Percentiles rank a stretch among this genome's conserved stretches.
Conservation (phyloP, 1,284 basidiomycete species). For the Rhodotorula sp. region DNA sequence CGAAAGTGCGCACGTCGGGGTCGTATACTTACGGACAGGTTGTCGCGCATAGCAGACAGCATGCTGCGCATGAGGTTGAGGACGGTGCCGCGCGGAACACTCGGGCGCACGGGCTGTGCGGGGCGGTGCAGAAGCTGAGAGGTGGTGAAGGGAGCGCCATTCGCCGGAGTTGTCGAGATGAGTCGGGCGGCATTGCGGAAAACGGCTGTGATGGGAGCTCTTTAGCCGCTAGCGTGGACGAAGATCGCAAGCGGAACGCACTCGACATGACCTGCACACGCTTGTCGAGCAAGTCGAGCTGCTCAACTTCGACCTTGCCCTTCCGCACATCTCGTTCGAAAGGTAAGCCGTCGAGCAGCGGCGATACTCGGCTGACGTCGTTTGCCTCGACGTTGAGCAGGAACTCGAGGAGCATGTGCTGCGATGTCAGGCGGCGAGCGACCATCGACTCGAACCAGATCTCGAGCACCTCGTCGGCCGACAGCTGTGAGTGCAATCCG, state of each 20-base stretch:
- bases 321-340: constrained; percentile 2
- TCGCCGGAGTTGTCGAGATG: constrained; percentile 2
- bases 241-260: constrained; percentile 6
- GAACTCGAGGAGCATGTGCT: constrained; percentile 53
- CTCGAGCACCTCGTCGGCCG: constrained; percentile 61
- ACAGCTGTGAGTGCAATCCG: constrained; percentile 52
- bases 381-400: constrained; percentile 19
- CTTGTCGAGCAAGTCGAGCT: constrained; percentile 22
- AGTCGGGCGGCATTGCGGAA: constrained; percentile 22
- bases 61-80: constrained; percentile 34
- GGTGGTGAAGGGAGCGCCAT: no score
- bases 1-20: no score
- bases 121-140: constrained; percentile 11
- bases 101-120: not conserved
- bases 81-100: constrained; percentile 6
- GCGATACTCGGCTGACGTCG: not conserved
- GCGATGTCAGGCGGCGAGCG: constrained; percentile 59
- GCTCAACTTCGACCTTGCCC: constrained; percentile 16
- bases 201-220: constrained; percentile 4
- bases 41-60: constrained; percentile 38
- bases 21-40: constrained; percentile 26
- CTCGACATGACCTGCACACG: constrained; percentile 28
- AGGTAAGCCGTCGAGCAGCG: constrained; percentile 22
- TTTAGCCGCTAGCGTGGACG: no score
- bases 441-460: constrained; percentile 63